These are phyloP conservation scores for Chalciporus sp. DNA, from an alignment of 1,284 basidiomycete genomes.

Conservation along the genomic window DNA sequence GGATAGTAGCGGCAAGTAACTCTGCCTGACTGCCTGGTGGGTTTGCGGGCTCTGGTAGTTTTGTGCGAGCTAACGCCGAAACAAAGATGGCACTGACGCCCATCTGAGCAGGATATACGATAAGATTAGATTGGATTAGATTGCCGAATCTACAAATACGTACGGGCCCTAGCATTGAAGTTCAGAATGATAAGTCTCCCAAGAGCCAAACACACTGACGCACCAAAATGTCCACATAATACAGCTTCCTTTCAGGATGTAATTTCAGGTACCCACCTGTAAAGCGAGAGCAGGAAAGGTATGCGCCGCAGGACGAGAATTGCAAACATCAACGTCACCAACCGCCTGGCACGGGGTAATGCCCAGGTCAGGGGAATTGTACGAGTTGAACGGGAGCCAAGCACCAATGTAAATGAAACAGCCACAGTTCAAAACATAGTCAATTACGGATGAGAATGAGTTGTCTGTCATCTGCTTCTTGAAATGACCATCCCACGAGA, in stretches of 20 bases:
- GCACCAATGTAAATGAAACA: constrained; percentile 93
- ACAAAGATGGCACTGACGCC: constrained; percentile 87
- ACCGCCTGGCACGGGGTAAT: constrained; percentile 76
- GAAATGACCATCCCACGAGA: constrained; percentile 95
- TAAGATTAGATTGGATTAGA: too few relatives aligned
- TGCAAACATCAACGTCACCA: constrained; percentile 67
- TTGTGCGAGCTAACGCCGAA: constrained; percentile 72
- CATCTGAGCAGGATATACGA: constrained; percentile 55
- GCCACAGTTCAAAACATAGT: constrained; percentile 81
- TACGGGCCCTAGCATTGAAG: constrained; percentile 51
- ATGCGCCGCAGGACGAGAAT: constrained; percentile 78
- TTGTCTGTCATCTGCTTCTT: constrained; percentile 83
- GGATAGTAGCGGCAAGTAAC: constrained; percentile 67
- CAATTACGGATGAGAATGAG: constrained; percentile 88
- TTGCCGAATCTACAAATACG: too few relatives aligned
- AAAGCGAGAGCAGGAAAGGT: constrained; percentile 73
- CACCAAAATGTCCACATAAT: constrained; percentile 88
- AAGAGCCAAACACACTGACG: background rate
- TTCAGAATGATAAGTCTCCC: constrained; percentile 7
- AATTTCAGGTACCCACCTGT: constrained; percentile 86
- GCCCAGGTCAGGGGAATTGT: constrained; percentile 62
- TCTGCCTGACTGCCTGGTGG: constrained; percentile 72
- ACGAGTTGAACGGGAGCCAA: constrained; percentile 80
- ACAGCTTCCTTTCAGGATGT: constrained; percentile 76
- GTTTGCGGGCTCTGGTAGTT: constrained; percentile 59